A percentile compares a stretch with the other conserved stretches of the same genome.
These are phyloP conservation scores for Drechslerella coelobrocha DNA, from an alignment of 2,329 filamentous ascomycete genomes.

Conservation along the genomic window DNA sequence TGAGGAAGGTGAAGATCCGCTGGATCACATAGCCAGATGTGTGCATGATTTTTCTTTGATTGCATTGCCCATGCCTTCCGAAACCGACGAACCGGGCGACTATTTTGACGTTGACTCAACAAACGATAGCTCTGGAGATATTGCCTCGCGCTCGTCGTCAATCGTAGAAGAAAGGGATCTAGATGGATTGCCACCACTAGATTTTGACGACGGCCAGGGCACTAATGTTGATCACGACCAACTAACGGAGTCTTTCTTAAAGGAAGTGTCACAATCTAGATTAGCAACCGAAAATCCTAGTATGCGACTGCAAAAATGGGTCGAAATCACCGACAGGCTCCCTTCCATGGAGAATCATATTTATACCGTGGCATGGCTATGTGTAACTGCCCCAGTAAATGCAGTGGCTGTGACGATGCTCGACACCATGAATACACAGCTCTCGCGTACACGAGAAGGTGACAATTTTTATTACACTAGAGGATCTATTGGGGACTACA, in stretches of 20 bases:
- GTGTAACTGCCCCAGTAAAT: no score
- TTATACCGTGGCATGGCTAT: no score
- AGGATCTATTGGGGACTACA: conserved; percentile 56
- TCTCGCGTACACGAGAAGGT: no score
- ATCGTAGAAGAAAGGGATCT: conserved; percentile 10
- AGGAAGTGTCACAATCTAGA: not conserved
- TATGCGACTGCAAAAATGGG: conserved; percentile 16
- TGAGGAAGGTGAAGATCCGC: conserved; percentile 17
- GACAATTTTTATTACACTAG: conserved; percentile 20
- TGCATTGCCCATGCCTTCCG: conserved; percentile 23
- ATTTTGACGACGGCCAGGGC: conserved; percentile 5
- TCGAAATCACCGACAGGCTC: not conserved
- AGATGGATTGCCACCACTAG: conserved; percentile 9
- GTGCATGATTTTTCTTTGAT: conserved; percentile 41
- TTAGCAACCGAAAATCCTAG: not conserved
- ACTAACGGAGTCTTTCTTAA: conserved; percentile 19
- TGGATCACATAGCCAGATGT: conserved; percentile 42
- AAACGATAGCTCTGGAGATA: conserved; percentile 19
- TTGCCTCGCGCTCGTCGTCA: conserved; percentile 17
- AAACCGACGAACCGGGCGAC: conserved; percentile 3
- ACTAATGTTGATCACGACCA: not conserved
- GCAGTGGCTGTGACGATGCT: no score
- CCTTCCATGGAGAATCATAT: no score
- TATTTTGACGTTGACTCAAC: conserved; percentile 34
- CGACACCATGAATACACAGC: no score